A percentile compares a stretch with the other conserved stretches of the same genome.
Conservation (phyloP, 306 rosid genomes). For the Prinsepia uniflora region DNA sequence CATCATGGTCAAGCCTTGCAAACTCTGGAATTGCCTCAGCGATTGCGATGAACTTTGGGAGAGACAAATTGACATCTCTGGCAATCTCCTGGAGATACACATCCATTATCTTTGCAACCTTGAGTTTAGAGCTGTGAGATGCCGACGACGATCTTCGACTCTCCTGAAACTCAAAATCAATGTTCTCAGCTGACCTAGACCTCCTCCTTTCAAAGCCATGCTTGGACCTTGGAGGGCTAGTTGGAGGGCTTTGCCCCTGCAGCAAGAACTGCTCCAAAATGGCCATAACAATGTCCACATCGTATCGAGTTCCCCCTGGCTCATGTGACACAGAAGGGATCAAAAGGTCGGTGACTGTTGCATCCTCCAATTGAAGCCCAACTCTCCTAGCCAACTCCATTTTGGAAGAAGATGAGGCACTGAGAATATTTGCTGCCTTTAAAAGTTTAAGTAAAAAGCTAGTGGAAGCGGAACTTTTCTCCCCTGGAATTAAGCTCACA, state of each 20-base stretch:
- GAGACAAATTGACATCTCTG: slow-evolving; percentile 62
- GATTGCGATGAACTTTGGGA: slow-evolving; percentile 66
- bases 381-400: slow-evolving; percentile 75
- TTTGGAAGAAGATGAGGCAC: slow-evolving; percentile 77
- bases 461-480: slow-evolving; percentile 83
- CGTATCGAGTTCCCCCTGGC: slow-evolving; percentile 43
- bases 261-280: slow-evolving; percentile 73
- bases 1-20: slow-evolving; percentile 95
- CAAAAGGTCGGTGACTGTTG: slow-evolving; percentile 64
- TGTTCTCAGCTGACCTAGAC: slow-evolving; percentile 91
- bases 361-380: slow-evolving; percentile 85
- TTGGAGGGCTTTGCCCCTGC: slow-evolving; percentile 90
- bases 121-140: slow-evolving; percentile 82
- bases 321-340: slow-evolving; percentile 61
- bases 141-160: slow-evolving; percentile 92
- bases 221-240: slow-evolving; percentile 80
- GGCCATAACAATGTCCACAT: slow-evolving; percentile 70
- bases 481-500: slow-evolving; percentile 82
- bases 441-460: slow-evolving; percentile 78
- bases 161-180: slow-evolving; percentile 85
- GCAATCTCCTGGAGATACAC: slow-evolving; percentile 84
- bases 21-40: slow-evolving; percentile 87
- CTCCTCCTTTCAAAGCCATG: slow-evolving; percentile 63
- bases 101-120: slow-evolving; percentile 89
- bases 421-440: slow-evolving; percentile 82